Evolutionary conservation across 1,139 yeast species (phyloP), one percentile per base, ranked within the genome.

Genomic region (Citeromyces hawaiiensis): DNA sequence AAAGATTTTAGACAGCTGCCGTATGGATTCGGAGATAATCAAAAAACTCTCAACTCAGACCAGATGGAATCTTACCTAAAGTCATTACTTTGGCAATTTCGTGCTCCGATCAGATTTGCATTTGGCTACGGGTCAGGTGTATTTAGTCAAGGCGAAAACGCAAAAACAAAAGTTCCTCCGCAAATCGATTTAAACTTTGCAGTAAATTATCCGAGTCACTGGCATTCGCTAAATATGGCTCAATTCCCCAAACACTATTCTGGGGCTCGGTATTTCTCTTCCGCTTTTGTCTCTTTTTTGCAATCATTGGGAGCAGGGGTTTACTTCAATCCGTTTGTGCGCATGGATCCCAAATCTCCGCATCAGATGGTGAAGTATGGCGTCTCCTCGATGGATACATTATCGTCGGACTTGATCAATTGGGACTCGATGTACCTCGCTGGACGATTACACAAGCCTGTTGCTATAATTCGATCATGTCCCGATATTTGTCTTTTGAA

Each of bases 81-180:
- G 17, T 58, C 65, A 2, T 67, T 83, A 3, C 55, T 79, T 17
- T 57, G 72, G 54, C 61, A 69, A 36, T 83, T 85, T 54, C 60
- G 72, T 38, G 81, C 87, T 1, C 87, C 91, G 0, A 71, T 83
- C 17, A 63, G 73, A 42, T 81, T 70, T 48, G 80, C 91, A 1
- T 80, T 88, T 57, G 99, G 97, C 0, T 93, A 93, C 57, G 99
- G 99, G 1, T 83, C 94, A 7, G 96, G 96, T 3, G 96, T 93
- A 0, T 83, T 93, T 49, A 70, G 77, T 25, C 98, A 93, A 56
- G 87, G 87, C 4, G 72, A 75, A 23, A 57, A 61, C 17, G 45
- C 48, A 1, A 48, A 54, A 4, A 54, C 57, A 29, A 51, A 56
- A 23, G 51, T 59, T 13, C 63, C 68, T 39, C 79, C 87, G 1